Base-by-base conservation (phyloP, 1,284 basidiomycete genomes). In the Cutaneotrichosporon sp. region DNA sequence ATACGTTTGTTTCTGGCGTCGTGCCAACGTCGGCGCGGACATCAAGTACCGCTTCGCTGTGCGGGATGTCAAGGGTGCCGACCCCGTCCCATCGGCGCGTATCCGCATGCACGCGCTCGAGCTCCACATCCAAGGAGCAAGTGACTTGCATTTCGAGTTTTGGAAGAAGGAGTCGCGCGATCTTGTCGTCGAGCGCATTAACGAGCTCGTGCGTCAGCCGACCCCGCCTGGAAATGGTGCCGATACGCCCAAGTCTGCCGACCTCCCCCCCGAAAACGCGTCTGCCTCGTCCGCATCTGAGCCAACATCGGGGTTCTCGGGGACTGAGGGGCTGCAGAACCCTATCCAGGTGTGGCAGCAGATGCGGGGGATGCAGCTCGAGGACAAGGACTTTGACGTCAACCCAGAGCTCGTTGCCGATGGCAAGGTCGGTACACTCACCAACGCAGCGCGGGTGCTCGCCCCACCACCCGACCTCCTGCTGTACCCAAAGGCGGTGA, bases 141-240 rank as follows among this genome's bases (percentile, higher is more conserved):
- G 76, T 5, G 83, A 85, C 63, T 67, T 88, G 36, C 78, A 77
- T 30, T 84, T 89, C 65, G 82, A 84, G 42, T 88, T 89, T 74
- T 81, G 80, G 68, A 80, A 77, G 10, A 70, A 74, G 26, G 72
- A 77, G 8, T 69, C 79, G 5, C 79, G 87, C 36, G 83, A 86
- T 60, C 84, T 86, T 61, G 85, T 76, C 21, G 68, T 71, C 6
- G 47, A 57, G 14, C 63, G 69, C 7, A 67, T 73, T 52, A 70
- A 71, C 63, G 59, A 61, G n/a, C 52, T 70, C 10, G 63, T 66
- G 18, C 55, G 36, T 16, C 52, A n/a, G 36, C 36, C 18, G 46
- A 51, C 46, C 16, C 40, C 21, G n/a, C 34, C 31, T 4, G 42
- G 42, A 31, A 53, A 30, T 21, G 21, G 13, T 30, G 38, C 56